Evolutionary conservation across 2,329 filamentous ascomycete genomes (phyloP), one percentile per base, ranked within the genome.

Genomic region (Penicillium polonicum): DNA sequence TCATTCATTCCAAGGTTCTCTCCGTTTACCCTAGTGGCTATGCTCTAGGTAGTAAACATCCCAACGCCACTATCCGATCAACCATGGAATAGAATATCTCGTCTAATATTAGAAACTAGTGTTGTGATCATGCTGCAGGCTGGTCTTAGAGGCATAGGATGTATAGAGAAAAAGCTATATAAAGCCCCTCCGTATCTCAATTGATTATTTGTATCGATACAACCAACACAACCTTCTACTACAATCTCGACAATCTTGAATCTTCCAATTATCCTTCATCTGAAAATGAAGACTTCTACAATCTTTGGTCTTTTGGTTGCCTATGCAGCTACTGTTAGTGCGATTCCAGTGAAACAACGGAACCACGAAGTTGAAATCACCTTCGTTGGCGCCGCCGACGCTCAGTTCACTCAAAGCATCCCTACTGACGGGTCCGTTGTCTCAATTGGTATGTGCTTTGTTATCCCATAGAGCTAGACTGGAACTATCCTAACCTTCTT

Each of bases 331-430:
- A 39, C 33, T 41, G 27, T 41, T n/a, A 52, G 33, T 21, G 54
- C 48, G 3, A n/a, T 39, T n/a, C 54, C 54, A 27, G 6, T 56
- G 10, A 39, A 44, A 12, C n/a, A 46, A 33, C 41, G 41, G 29
- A 6, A 38, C 10, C n/a, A 48, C 4, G 3, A 53, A 23, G 48
- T 60, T 13, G 29, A 48, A 5, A 57, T 62, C 38, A 55, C 41
- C 23, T 62, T 60, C 31, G 56, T 62, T 29, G 60, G 60, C 10
- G 60, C 60, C 2, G 60, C 60, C 5, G 45, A 58, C 36, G 60
- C 58, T 1, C 46, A 60, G 8, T 62, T 62, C 29, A 49, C 31
- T 15, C 58, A 58, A 19, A 49, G 21, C 17, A 60, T 62, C 48
- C 52, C 60, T 4, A 48, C 31, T 27, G 55, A 60, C 10, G 60